Evolutionary conservation across 2,329 filamentous ascomycete genomes (phyloP), one percentile per base, ranked within the genome.

Genomic region (Colletotrichum sp.): DNA sequence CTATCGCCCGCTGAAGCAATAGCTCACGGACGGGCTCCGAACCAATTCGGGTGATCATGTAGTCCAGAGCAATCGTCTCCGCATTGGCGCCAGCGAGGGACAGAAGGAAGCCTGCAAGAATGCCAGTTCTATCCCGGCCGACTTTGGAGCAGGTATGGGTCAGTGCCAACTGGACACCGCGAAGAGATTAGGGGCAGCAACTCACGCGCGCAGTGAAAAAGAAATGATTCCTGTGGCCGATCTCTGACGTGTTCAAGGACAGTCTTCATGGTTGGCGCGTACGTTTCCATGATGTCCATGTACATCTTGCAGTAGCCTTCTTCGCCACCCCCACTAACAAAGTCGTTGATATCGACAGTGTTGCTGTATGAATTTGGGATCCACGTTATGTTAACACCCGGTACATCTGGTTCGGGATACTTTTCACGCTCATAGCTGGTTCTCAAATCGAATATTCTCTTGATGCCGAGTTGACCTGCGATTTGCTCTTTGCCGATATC

Each of bases 201-300:
- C 85, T 79, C 78, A 90, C 89, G 89, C 8, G 88, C 90, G 80
- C 90, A 91, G 80, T 91, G 90, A 39, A 91, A 87, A 65, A 91
- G 76, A 72, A 90, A 85, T n/a, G 86, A 84, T 79, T 89, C 85
- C 2, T 80, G 73, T 9, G 86, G 86, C 9, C 84, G 82, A 78
- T 90, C 88, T 68, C 88, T 82, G 16, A 91, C 83, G 71, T 88
- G 87, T 78, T 88, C 84, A 21, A 92, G 83, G 8, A 91, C 83
- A 3, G 83, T 85, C 59, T 81, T 84, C 78, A 89, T 86, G 15
- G 83, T 84, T 8, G 84, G 83, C 68, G 73, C 78, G 79, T 90
- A 90, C 10, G 83, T 81, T 10, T 84, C 79, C 64, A 89, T 78
- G 59, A 90, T 85, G 68, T 86, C 84, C 76, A 89, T 75, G 77